Evolutionary conservation across 805 yeast species (phyloP), one percentile per base, ranked within the genome.

Genomic region (Blastobotrys americana): DNA sequence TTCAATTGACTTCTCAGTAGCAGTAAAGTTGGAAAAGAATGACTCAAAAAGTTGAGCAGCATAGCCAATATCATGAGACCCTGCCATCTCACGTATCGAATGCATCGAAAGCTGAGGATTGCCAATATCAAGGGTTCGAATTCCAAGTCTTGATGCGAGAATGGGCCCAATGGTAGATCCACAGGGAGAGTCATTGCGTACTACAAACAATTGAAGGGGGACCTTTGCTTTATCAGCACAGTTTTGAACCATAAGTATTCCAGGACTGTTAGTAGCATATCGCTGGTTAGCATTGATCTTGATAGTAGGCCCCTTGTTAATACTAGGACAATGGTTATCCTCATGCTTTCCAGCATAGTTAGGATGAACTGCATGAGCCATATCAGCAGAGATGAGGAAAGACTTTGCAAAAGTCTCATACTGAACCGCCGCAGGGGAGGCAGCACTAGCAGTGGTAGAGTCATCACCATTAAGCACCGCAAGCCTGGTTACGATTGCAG

Each of bases 91-190:
- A 63, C 97, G 76, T 49, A 86, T 81, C 1, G 94, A 83, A 59
- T 89, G 97, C 97, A 89, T 89, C 47, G 93, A 80, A 55, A 89
- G 69, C 57, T 88, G 93, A 1, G 96, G 95, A 57, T 85, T 86
- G 46, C 97, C 97, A 43, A 89, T 65, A 64, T 89, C 97, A 49
- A 89, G 65, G 2, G 96, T 85, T 59, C 93, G 74, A 41, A 89
- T 74, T 43, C 97, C 97, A 33, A 88, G 72, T 54, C 83, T 83
- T 2, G 95, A 81, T 28, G 96, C 82, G 46, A 90, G 69, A 64
- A 89, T 84, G 17, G 97, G 97, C 1, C 97, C 98, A 57, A 90
- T 90, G 1, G 98, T 90, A 1, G 95, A 82, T 2, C 98, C 98
- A 66, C 97, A 90, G 2, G 96, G 86, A 2, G 94, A 80, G 59